Evolutionary conservation across 345 rosid species (phyloP).

Genomic region (Melaleuca quinquenervia): DNA sequence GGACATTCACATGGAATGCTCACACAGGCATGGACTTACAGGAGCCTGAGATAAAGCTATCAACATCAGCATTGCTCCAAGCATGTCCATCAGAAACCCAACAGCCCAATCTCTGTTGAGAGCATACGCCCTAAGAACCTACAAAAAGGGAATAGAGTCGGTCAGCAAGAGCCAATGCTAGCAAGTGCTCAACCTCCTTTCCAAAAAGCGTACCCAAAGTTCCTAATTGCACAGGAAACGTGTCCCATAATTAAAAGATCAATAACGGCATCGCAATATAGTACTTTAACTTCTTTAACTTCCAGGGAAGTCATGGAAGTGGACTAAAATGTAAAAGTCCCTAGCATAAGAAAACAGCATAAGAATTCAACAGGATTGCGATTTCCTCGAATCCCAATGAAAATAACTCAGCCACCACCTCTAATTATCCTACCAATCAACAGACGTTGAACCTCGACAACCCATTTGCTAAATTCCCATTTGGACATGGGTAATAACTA

Average conservation of each 20-base stretch:
- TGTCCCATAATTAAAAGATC: not conserved
- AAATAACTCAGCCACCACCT: not conserved
- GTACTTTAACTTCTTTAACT: not conserved
- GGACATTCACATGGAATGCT: not conserved
- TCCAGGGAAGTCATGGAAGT: not conserved
- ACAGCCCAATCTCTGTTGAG: constrained; percentile 65
- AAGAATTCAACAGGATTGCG: not conserved
- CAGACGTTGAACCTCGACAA: not conserved
- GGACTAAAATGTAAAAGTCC: not conserved
- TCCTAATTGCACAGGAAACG: not conserved
- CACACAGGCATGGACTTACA: constrained; percentile 28
- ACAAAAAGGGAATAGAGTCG: constrained; percentile 1
- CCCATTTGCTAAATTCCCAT: not conserved
- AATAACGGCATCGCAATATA: not conserved
- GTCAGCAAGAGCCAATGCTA: not conserved
- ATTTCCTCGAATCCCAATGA: not conserved
- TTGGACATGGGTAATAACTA: not conserved
- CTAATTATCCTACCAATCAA: not conserved
- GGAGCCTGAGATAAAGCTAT: constrained; percentile 87
- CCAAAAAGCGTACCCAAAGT: not conserved
- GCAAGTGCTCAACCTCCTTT: not conserved
- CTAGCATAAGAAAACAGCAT: not conserved
- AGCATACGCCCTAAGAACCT: constrained; percentile 81
- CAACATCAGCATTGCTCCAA: constrained; percentile 89
- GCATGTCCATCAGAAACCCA: constrained; percentile 87